Percentiles rank a stretch among this genome's conserved stretches.
Evolutionary conservation across 2,329 filamentous ascomycete genomes (phyloP).

Genomic region (Whalleya microplaca): DNA sequence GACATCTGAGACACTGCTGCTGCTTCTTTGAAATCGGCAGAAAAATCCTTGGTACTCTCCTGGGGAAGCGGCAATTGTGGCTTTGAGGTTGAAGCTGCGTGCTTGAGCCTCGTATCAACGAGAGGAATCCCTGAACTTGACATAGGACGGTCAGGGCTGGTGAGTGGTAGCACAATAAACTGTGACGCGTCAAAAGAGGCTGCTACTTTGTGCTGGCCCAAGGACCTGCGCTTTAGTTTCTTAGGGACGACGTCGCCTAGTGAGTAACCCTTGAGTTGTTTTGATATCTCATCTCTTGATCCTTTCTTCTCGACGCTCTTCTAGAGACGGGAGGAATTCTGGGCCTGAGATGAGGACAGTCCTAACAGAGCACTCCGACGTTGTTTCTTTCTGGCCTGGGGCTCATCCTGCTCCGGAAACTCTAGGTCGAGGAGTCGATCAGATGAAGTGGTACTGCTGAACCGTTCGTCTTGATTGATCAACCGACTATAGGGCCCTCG

Average conservation of each 20-base stretch:
- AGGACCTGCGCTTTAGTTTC: conserved; percentile 33
- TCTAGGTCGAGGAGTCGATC: conserved; percentile 9
- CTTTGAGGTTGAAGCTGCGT: conserved; percentile 5
- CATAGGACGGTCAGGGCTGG: conserved; percentile 26
- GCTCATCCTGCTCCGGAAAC: conserved; percentile 15
- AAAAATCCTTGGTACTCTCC: conserved; percentile 8
- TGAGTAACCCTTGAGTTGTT: conserved; percentile 20
- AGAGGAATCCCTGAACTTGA: conserved; percentile 34
- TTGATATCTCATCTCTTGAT: conserved; percentile 17
- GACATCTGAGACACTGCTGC: conserved; percentile 6
- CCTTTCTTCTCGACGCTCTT: conserved; percentile 27
- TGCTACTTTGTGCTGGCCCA: conserved; percentile 32
- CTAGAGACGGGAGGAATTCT: conserved; percentile 28
- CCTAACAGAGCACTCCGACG: conserved; percentile 30
- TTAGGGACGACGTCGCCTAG: conserved; percentile 27
- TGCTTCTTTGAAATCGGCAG: background rate
- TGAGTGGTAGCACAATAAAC: conserved; percentile 12
- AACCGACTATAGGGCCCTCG: conserved; percentile 23
- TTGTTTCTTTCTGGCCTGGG: conserved; percentile 28
- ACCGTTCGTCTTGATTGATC: conserved; percentile 13
- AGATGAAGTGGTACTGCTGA: conserved; percentile 4
- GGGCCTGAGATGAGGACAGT: conserved; percentile 25
- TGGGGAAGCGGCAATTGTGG: conserved; percentile 6
- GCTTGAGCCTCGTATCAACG: conserved; percentile 24
- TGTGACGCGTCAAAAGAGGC: conserved; percentile 32